phyloP scores from a whole-genome alignment of 2,329 filamentous ascomycete genomes.

The Claviceps fusiformis region DNA sequence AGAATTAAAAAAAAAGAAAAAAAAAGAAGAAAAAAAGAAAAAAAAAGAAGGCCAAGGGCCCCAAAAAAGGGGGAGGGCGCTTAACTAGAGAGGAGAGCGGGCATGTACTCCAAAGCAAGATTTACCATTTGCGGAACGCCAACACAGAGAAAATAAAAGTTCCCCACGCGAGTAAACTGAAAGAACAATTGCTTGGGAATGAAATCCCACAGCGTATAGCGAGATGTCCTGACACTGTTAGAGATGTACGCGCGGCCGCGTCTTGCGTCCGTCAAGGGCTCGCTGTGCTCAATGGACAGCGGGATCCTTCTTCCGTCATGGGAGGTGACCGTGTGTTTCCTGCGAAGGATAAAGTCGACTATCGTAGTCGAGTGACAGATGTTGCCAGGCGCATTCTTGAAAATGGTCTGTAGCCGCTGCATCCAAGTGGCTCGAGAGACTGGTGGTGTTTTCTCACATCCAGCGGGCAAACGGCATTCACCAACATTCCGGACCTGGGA shows the following conservation, averaged over 20 bases:
- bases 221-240: constrained; percentile 63
- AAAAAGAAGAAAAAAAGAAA: too few relatives aligned
- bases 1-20: background rate
- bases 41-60: background rate
- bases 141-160: constrained; percentile 77
- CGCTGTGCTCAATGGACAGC: constrained; percentile 23
- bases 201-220: constrained; percentile 76
- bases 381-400: constrained; percentile 10
- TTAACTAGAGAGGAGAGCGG: background rate
- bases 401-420: constrained; percentile 1
- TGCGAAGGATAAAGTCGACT: constrained; percentile 41
- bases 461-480: background rate
- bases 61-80: background rate
- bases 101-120: background rate
- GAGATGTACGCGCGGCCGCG: constrained; percentile 36
- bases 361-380: constrained; percentile 27
- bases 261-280: constrained; percentile 33
- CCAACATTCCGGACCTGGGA: background rate
- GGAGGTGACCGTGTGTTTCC: constrained; percentile 55
- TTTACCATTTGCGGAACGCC: constrained; percentile 62
- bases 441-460: background rate
- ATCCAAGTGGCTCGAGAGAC: background rate
- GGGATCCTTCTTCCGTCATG: constrained; percentile 50
- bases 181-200: constrained; percentile 73
- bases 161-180: constrained; percentile 75